Evolutionary conservation across 176 grass and related monocot genomes (phyloP).

Genomic region (Paspalum vaginatum): DNA sequence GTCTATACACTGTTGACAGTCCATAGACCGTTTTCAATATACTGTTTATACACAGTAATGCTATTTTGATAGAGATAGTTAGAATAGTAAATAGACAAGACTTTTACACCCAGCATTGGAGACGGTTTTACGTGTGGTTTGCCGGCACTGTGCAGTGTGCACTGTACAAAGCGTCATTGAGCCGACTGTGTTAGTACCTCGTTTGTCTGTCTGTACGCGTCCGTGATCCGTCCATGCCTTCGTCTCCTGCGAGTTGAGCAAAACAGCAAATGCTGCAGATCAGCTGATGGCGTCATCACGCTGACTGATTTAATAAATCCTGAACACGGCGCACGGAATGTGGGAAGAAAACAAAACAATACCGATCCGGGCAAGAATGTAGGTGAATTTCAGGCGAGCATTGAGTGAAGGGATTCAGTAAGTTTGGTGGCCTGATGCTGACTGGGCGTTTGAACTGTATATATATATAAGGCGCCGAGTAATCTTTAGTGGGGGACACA

Average conservation of each 20-base stretch:
- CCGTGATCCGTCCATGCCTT: no score
- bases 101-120: no score
- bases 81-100: no score
- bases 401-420: slow-evolving; percentile 18
- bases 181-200: background rate
- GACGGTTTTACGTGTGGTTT: no score
- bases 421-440: slow-evolving; percentile 36
- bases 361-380: slow-evolving; percentile 3
- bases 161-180: background rate
- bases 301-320: slow-evolving; percentile 25
- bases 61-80: no score
- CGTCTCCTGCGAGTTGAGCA: no score
- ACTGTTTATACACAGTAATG: no score
- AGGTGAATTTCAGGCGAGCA: slow-evolving; percentile 46
- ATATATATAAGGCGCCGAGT: background rate
- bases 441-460: background rate
- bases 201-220: background rate
- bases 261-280: background rate
- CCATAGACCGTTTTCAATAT: no score
- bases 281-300: slow-evolving; percentile 2
- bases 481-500: background rate
- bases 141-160: background rate
- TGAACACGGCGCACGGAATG: slow-evolving; percentile 11
- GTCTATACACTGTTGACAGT: no score
- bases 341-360: background rate